Conservation (phyloP, 75 land plant species). For the Selaginella tamariscina region DNA sequence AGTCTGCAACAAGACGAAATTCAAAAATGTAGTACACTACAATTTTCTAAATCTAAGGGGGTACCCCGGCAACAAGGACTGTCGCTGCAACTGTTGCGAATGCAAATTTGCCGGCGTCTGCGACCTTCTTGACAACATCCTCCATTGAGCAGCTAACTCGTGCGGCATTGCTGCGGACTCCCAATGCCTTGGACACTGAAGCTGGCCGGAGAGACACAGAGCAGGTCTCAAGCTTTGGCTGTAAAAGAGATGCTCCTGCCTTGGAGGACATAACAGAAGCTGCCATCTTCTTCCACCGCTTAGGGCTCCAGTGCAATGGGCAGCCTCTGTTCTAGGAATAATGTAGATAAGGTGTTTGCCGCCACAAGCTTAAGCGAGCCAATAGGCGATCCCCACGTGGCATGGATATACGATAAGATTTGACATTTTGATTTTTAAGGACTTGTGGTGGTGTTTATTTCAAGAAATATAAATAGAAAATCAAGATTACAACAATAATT, state of each 20-base stretch:
- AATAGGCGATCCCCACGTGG: background rate
- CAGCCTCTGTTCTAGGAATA: too few species aligned
- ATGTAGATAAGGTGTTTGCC: background rate
- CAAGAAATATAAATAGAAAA: too few species aligned
- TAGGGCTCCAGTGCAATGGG: background rate
- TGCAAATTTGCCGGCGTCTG: conserved; percentile 67
- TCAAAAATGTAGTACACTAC: background rate
- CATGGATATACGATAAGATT: too few species aligned
- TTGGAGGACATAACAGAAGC: background rate
- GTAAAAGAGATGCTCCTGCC: background rate
- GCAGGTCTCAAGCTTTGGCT: background rate
- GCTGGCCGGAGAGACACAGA: background rate
- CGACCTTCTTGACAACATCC: conserved; percentile 46
- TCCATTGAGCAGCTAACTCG: conserved; percentile 66
- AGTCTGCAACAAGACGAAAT: conserved; percentile 20
- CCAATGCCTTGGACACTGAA: conserved; percentile 45
- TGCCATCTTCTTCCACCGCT: background rate
- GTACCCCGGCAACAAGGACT: conserved; percentile 68
- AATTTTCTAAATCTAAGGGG: conserved; percentile 8
- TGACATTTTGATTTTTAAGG: too few species aligned
- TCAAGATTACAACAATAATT: too few species aligned
- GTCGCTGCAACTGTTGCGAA: conserved; percentile 77
- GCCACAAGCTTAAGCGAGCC: background rate
- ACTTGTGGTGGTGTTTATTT: too few species aligned
- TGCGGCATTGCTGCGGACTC: conserved; percentile 27